A percentile compares a stretch with the other conserved stretches of the same genome.
These are phyloP conservation scores for Salix arbutifolia DNA, from an alignment of 345 rosid species.

Conservation along the genomic window DNA sequence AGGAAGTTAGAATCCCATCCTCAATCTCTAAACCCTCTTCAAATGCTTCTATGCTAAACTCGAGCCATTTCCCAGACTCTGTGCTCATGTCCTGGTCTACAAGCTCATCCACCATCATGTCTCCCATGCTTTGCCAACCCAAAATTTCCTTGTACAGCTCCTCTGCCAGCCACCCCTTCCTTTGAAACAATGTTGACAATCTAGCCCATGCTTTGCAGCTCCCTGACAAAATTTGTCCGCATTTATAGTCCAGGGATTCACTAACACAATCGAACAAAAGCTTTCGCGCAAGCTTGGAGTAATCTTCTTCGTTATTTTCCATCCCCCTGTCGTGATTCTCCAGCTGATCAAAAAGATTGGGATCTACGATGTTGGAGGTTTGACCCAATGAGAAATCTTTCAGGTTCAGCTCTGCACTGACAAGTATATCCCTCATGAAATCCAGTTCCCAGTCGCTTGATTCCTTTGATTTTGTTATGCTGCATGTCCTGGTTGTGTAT, in stretches of 20 bases:
- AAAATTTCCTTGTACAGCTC: slow-evolving; percentile 52
- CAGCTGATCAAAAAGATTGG: slow-evolving; percentile 42
- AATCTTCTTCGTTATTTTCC: slow-evolving; percentile 34
- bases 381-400: slow-evolving; percentile 42
- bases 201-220: slow-evolving; percentile 46
- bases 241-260: slow-evolving; percentile 42
- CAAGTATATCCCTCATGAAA: slow-evolving; percentile 47
- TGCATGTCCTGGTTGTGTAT: slow-evolving; percentile 15
- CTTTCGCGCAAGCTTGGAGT: slow-evolving; percentile 42
- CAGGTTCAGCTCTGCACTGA: slow-evolving; percentile 37
- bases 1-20: slow-evolving; percentile 44
- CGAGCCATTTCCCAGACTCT: slow-evolving; percentile 61
- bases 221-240: slow-evolving; percentile 36
- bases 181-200: slow-evolving; percentile 25
- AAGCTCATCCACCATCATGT: slow-evolving; percentile 74
- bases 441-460: slow-evolving; percentile 51
- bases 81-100: slow-evolving; percentile 75
- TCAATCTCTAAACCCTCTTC: slow-evolving; percentile 70
- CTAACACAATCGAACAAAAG: slow-evolving; percentile 51
- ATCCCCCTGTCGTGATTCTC: slow-evolving; percentile 30
- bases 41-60: slow-evolving; percentile 53
- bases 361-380: slow-evolving; percentile 33
- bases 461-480: slow-evolving; percentile 20
- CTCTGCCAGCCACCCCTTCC: slow-evolving; percentile 53
- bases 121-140: slow-evolving; percentile 53